Evolutionary conservation across 208 protist genomes (phyloP).

Genomic region (Naegleria lovaniensis): DNA sequence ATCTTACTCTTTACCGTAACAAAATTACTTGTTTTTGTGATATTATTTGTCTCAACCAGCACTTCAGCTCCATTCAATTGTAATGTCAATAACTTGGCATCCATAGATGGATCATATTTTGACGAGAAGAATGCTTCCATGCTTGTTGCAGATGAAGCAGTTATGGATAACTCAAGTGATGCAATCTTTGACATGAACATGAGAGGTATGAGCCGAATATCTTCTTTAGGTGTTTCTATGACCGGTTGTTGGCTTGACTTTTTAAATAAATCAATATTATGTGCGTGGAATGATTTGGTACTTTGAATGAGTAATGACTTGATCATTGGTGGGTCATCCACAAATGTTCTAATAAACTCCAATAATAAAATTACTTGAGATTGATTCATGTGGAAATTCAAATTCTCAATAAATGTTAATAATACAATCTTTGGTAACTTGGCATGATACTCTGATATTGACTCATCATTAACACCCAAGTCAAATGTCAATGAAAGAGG

Average conservation of each 20-base stretch:
- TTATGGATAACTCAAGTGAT: neutral
- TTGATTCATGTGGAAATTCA: constrained; percentile 23
- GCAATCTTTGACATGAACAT: neutral
- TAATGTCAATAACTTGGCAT: neutral
- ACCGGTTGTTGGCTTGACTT: neutral
- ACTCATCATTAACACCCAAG: constrained; percentile 15
- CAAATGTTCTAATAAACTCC: neutral
- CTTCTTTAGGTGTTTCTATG: neutral
- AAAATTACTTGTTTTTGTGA: neutral
- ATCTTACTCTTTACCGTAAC: neutral
- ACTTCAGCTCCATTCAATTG: neutral
- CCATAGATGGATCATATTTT: neutral
- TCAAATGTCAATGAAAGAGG: constrained; percentile 4
- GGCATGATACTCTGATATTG: neutral
- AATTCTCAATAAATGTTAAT: neutral
- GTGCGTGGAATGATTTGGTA: neutral
- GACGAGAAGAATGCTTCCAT: neutral
- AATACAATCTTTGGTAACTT: constrained; percentile 17
- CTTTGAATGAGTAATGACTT: neutral
- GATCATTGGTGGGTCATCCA: constrained; percentile 18
- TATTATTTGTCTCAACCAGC: neutral
- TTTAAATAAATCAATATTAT: neutral
- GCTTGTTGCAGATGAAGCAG: neutral
- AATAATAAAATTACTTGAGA: neutral
- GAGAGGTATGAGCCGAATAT: neutral